A percentile compares a stretch with the other conserved stretches of the same genome.
These are phyloP conservation scores for Trametes coccinea DNA, from an alignment of 768 basidiomycete genomes.

Conservation along the genomic window DNA sequence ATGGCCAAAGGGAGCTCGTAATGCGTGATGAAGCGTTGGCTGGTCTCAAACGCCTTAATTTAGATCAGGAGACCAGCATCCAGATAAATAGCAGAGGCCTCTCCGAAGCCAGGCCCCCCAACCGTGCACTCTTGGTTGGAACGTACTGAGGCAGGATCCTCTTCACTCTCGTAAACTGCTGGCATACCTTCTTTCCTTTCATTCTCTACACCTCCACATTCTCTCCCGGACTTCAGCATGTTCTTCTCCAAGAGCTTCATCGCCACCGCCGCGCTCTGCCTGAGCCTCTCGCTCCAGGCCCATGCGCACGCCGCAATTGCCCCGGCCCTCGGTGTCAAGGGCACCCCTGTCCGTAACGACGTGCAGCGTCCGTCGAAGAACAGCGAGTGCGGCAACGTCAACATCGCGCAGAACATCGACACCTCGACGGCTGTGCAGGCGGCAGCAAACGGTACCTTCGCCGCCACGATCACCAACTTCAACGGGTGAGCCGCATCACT, in stretches of 20 bases:
- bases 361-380: constrained; percentile 33
- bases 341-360: constrained; percentile 27
- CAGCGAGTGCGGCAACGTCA: constrained; percentile 44
- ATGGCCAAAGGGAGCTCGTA: neutral
- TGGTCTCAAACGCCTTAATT: no score
- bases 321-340: constrained; percentile 41
- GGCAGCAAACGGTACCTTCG: constrained; percentile 42
- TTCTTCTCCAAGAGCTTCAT: constrained; percentile 31
- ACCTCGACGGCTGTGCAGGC: constrained; percentile 33
- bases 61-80: neutral
- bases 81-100: constrained; percentile 1
- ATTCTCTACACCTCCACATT: neutral
- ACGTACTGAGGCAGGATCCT: constrained; percentile 27
- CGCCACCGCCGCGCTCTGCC: constrained; percentile 33
- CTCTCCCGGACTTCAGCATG: neutral
- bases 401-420: constrained; percentile 43
- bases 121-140: constrained; percentile 13
- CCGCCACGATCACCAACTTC: constrained; percentile 45
- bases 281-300: constrained; percentile 39
- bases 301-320: constrained; percentile 44
- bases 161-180: constrained; percentile 17
- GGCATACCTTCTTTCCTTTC: constrained; percentile 1
- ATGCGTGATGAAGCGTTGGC: no score
- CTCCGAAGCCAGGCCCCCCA: neutral
- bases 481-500: constrained; percentile 40